phyloP scores from a whole-genome alignment of 2,329 filamentous ascomycete genomes.

The Ampelomyces quisqualis region DNA sequence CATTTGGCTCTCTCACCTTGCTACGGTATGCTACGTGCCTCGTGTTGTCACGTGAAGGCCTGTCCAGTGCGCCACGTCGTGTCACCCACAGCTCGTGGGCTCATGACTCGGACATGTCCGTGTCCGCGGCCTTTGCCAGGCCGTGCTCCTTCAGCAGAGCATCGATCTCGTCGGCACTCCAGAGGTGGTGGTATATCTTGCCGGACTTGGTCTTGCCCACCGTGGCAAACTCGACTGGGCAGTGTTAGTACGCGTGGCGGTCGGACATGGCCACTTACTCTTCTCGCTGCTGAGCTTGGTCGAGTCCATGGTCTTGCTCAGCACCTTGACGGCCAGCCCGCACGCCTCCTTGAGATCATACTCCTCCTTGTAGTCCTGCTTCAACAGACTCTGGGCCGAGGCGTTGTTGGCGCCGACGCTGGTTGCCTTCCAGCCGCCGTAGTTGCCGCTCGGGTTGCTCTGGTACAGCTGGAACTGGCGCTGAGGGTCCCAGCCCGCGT shows the following conservation, averaged over 20 bases:
- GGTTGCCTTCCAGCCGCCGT: slow-evolving; percentile 98
- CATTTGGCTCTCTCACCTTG: slow-evolving; percentile 29
- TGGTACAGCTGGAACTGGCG: slow-evolving; percentile 98
- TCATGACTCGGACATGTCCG: slow-evolving; percentile 41
- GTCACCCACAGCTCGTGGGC: slow-evolving; percentile 22
- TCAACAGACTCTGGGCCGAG: slow-evolving; percentile 91
- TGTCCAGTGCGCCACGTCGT: slow-evolving; percentile 23
- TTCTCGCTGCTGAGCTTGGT: slow-evolving; percentile 99
- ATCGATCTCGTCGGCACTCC: slow-evolving; percentile 96
- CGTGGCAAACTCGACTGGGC: slow-evolving; percentile 90
- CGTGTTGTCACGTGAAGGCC: slow-evolving; percentile 30
- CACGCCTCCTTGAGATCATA: slow-evolving; percentile 95
- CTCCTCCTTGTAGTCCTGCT: slow-evolving; percentile 99
- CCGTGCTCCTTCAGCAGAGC: slow-evolving; percentile 92
- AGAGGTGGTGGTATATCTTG: slow-evolving; percentile 97
- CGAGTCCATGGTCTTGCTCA: slow-evolving; percentile 99
- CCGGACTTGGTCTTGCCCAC: slow-evolving; percentile 93
- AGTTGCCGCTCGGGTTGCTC: slow-evolving; percentile 98
- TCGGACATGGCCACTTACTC: too few species aligned
- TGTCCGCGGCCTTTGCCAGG: slow-evolving; percentile 66
- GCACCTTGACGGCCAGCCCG: slow-evolving; percentile 94
- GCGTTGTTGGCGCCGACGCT: slow-evolving; percentile 98
- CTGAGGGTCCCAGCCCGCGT: slow-evolving; percentile 94
- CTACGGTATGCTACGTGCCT: slow-evolving; percentile 38
- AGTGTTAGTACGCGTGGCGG: slow-evolving; percentile 27